phyloP scores from a whole-genome alignment of 2,329 filamentous ascomycete genomes.

The Trichophaea hybrida region DNA sequence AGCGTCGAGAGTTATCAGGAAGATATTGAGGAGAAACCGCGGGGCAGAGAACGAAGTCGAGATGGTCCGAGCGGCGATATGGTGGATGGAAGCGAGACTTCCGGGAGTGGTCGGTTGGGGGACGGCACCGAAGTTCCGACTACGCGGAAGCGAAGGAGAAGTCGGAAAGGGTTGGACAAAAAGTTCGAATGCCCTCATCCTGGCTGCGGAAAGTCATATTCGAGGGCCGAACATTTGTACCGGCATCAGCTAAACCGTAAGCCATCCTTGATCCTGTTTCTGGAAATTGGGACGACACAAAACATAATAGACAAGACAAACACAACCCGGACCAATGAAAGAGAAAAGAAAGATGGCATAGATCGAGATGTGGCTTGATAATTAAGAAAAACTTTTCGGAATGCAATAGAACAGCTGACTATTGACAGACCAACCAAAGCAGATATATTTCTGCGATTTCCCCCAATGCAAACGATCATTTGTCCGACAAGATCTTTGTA shows the following conservation, averaged over 20 bases:
- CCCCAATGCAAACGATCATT: conserved; percentile 81
- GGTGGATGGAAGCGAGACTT: conserved; percentile 12
- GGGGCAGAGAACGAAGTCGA: conserved; percentile 21
- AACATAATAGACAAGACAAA: too few relatives aligned
- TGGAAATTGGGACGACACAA: too few relatives aligned
- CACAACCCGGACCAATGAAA: too few relatives aligned
- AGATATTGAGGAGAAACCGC: conserved; percentile 14
- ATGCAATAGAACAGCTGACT: conserved; percentile 1
- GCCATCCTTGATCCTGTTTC: conserved; percentile 24
- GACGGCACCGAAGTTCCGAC: conserved; percentile 12
- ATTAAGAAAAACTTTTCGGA: background rate
- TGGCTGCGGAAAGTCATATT: conserved; percentile 91
- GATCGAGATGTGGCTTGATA: too few relatives aligned
- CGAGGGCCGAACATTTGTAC: conserved; percentile 89
- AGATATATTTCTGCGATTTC: conserved; percentile 87
- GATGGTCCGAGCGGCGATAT: conserved; percentile 11
- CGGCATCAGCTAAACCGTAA: conserved; percentile 84
- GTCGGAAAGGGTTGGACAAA: conserved; percentile 66
- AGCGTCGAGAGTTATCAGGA: background rate
- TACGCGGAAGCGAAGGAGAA: conserved; percentile 46
- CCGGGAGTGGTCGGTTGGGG: conserved; percentile 14
- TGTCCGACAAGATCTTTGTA: conserved; percentile 82
- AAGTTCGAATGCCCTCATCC: conserved; percentile 71
- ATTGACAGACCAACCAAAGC: conserved; percentile 63
- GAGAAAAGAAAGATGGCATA: too few relatives aligned